Conservation (phyloP, 2,329 filamentous ascomycete species). For the Exophiala aquamarina region DNA sequence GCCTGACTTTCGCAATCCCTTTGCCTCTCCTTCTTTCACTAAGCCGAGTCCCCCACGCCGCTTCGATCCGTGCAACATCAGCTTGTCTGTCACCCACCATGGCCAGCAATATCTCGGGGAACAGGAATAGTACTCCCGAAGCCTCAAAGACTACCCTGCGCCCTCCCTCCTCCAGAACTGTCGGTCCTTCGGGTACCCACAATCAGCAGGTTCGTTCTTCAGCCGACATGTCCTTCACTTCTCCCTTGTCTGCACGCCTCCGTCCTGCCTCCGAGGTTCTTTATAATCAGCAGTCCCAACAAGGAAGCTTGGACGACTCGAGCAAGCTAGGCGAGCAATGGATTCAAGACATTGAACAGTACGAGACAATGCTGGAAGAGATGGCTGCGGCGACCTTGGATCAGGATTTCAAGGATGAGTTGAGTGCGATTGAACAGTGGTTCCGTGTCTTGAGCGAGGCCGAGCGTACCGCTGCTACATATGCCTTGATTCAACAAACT, state of each 20-base stretch:
- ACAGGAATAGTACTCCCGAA: slow-evolving; percentile 97
- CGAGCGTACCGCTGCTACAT: slow-evolving; percentile 90
- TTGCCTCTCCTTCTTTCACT: slow-evolving; percentile 9
- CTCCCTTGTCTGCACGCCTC: slow-evolving; percentile 70
- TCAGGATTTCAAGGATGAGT: slow-evolving; percentile 98
- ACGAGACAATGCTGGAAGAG: slow-evolving; percentile 96
- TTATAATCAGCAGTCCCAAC: slow-evolving; percentile 73
- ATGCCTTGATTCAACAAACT: slow-evolving; percentile 94
- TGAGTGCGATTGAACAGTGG: slow-evolving; percentile 99
- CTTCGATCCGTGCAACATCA: slow-evolving; percentile 11
- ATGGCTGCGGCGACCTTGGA: slow-evolving; percentile 99
- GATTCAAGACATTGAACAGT: slow-evolving; percentile 98
- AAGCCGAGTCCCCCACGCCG: slow-evolving; percentile 2
- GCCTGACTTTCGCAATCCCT: slow-evolving; percentile 11
- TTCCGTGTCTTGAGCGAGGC: slow-evolving; percentile 96
- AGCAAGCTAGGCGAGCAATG: slow-evolving; percentile 96
- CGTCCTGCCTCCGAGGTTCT: slow-evolving; percentile 91
- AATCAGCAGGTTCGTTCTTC: slow-evolving; percentile 70
- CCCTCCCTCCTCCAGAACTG: slow-evolving; percentile 76
- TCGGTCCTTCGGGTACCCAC: slow-evolving; percentile 66
- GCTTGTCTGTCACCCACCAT: slow-evolving; percentile 36
- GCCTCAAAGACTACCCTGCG: slow-evolving; percentile 77
- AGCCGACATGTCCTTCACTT: slow-evolving; percentile 87
- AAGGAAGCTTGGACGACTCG: slow-evolving; percentile 73
- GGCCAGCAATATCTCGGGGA: slow-evolving; percentile 69